phyloP scores from a whole-genome alignment of 495 filamentous ascomycete species.

The Acidiella bohemica region DNA sequence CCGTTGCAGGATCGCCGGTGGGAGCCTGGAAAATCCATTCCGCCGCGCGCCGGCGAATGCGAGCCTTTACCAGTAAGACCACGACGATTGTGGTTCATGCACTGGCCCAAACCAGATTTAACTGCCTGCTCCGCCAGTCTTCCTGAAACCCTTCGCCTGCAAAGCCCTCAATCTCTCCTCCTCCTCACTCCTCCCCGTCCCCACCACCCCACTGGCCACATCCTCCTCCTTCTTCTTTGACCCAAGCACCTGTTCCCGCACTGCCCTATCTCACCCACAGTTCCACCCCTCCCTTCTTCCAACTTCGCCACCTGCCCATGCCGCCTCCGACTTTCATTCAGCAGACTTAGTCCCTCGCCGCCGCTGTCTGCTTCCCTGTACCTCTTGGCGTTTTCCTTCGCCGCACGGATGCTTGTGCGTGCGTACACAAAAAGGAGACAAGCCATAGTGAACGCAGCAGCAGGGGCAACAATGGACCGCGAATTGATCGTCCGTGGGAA shows the following conservation, averaged over 20 bases:
- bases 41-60: no score
- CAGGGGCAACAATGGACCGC: conserved; percentile 25
- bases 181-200: conserved; percentile 4
- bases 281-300: conserved; percentile 21
- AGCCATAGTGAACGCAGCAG: conserved; percentile 37
- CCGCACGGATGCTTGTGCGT: conserved; percentile 32
- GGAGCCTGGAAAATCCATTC: no score
- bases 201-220: not conserved
- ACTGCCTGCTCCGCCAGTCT: no score
- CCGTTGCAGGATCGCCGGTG: no score
- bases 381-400: conserved; percentile 31
- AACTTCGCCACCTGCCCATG: conserved; percentile 26
- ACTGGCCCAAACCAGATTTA: no score
- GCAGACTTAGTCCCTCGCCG: conserved; percentile 27
- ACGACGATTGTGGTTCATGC: no score
- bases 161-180: conserved; percentile 4
- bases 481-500: conserved; percentile 11
- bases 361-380: conserved; percentile 28
- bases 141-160: no score
- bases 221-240: conserved; percentile 1
- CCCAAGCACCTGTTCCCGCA: conserved; percentile 1
- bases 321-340: conserved; percentile 23
- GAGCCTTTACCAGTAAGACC: no score
- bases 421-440: conserved; percentile 34
- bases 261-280: conserved; percentile 13